Evolutionary conservation across 2,329 filamentous ascomycete species (phyloP), one percentile per base, ranked within the genome.

Genomic region (Akanthomyces lecanii): DNA sequence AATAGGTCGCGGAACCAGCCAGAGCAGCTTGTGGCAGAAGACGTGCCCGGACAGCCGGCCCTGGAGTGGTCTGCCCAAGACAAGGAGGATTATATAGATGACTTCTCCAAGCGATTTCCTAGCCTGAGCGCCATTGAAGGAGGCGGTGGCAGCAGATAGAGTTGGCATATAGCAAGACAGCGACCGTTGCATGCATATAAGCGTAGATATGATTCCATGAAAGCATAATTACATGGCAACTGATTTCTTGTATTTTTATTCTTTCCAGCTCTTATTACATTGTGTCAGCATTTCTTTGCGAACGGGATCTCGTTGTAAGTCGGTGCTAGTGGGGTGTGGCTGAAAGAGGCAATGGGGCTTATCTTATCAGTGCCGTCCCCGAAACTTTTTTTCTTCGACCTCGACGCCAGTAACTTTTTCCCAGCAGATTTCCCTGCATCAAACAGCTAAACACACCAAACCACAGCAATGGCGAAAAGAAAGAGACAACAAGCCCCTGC

Each of bases 101-200:
- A 91, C 71, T 97, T 98, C 73, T 89, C 88, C 65, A 92, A 92
- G 75, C 82, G 92, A 64, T 97, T 92, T 75, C 94, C 94, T 0
- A 96, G 90, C 72, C 78, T 98, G 64, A 88, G 87, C 62, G 85
- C 91, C 11, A 85, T 97, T 68, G 93, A 97, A 54, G 58, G 63
- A 25, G 51, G 50, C 16, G 33, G 52, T 8, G 14, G 21, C 8
- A 18, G 33, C 16, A 51, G 54, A 40, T 56, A 63, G 28, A 50
- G n/a, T 53, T 52, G 38, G n/a, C 55, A 58, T 63, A 48, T 51
- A 58, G 40, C 45, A 5, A 30, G 54, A 28, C 16, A 18, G 36
- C 48, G 3, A 25, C 42, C 30, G 5, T 38, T 42, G 40, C 52
- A 52, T 53, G 14, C 38, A 63, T 63, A n/a, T 38, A 36, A 53